Evolutionary conservation across 305 asterid genomes (phyloP).

Genomic region (Fraxinus greggii): DNA sequence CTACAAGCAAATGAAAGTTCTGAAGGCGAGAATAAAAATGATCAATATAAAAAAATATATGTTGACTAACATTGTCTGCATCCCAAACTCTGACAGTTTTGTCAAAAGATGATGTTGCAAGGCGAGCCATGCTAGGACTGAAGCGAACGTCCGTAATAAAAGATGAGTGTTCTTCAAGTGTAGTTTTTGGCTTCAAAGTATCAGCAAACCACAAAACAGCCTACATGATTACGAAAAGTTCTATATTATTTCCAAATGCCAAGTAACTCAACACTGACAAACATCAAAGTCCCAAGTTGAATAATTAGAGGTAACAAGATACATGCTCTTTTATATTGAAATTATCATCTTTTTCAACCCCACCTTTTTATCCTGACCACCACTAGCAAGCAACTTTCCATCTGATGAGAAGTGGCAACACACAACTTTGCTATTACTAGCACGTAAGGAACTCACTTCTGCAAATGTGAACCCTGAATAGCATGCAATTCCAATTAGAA

Average conservation of each 20-base stretch:
- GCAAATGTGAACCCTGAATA: conserved; percentile 70
- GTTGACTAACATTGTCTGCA: conserved; percentile 73
- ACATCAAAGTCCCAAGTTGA: background rate
- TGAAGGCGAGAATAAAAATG: background rate
- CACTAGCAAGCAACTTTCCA: conserved; percentile 92
- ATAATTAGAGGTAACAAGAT: background rate
- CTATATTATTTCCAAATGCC: background rate
- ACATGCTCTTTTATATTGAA: background rate
- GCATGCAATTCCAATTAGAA: conserved; percentile 19
- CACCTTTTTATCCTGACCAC: conserved; percentile 98
- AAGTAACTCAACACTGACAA: background rate
- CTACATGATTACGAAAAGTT: conserved; percentile 37
- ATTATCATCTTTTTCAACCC: conserved; percentile 7
- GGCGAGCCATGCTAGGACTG: conserved; percentile 92
- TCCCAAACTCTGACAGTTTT: conserved; percentile 97
- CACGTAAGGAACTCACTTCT: conserved; percentile 70
- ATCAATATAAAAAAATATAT: background rate
- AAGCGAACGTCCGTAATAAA: conserved; percentile 88
- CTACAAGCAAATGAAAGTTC: background rate
- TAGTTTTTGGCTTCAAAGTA: conserved; percentile 70
- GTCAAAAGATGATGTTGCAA: conserved; percentile 94
- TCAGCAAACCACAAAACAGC: conserved; percentile 85
- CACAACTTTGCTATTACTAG: conserved; percentile 74
- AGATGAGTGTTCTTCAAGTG: conserved; percentile 84
- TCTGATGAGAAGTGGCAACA: conserved; percentile 99